phyloP scores from a whole-genome alignment of 257 asterid species.

The Jacaranda copaia region DNA sequence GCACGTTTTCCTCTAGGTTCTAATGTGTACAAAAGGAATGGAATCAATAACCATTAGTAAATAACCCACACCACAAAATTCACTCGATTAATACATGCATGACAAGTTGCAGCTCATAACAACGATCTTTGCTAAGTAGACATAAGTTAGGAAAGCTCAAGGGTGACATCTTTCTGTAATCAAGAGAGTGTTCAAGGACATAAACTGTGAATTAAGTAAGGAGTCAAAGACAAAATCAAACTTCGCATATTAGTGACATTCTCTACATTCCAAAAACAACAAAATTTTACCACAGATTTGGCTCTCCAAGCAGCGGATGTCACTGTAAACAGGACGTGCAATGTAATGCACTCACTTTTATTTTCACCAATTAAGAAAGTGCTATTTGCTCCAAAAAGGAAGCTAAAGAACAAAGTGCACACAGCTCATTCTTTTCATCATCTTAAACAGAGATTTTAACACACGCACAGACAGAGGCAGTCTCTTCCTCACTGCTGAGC shows the following conservation, averaged over 20 bases:
- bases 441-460: neutral
- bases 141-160: neutral
- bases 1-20: conserved; percentile 92
- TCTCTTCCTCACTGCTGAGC: neutral
- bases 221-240: neutral
- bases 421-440: neutral
- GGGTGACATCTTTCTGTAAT: neutral
- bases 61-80: conserved; percentile 17
- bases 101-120: conserved; percentile 29
- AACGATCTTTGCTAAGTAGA: neutral
- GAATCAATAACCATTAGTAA: neutral
- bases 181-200: neutral
- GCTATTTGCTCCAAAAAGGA: neutral
- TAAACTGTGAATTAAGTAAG: neutral
- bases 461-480: neutral
- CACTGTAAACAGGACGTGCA: neutral
- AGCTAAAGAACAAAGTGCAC: neutral
- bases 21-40: conserved; percentile 39
- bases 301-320: neutral
- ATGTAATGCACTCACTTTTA: neutral
- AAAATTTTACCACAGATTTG: neutral
- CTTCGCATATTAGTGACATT: neutral
- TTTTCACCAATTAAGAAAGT: neutral
- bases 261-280: neutral
- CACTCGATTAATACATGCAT: conserved; percentile 20